These are phyloP conservation scores for Aspergillus piperis DNA, from an alignment of 2,329 filamentous ascomycete species.

Conservation along the genomic window DNA sequence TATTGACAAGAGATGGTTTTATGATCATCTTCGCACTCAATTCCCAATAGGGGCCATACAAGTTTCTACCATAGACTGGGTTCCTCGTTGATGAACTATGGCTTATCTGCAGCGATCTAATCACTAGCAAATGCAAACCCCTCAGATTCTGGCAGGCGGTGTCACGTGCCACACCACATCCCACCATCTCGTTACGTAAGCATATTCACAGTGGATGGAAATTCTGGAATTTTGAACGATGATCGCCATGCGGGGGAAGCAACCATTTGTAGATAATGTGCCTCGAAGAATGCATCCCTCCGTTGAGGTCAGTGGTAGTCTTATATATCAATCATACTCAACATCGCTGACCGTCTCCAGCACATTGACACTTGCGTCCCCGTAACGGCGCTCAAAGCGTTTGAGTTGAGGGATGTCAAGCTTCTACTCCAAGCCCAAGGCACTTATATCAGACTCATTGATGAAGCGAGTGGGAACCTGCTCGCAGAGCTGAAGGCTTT, in stretches of 20 bases:
- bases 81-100: too few species aligned
- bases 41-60: too few species aligned
- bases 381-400: slow-evolving; percentile 42
- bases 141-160: neutral
- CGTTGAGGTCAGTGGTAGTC: slow-evolving; percentile 32
- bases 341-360: slow-evolving; percentile 32
- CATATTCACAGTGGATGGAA: slow-evolving; percentile 17
- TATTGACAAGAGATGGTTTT: too few species aligned
- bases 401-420: slow-evolving; percentile 28
- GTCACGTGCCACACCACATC: slow-evolving; percentile 25
- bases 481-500: slow-evolving; percentile 35
- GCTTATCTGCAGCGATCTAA: too few species aligned
- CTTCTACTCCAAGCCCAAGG: slow-evolving; percentile 45
- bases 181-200: slow-evolving; percentile 22
- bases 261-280: slow-evolving; percentile 18
- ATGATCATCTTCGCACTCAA: too few species aligned
- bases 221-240: slow-evolving; percentile 20
- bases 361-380: slow-evolving; percentile 47
- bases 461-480: slow-evolving; percentile 33
- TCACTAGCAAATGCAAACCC: neutral
- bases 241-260: slow-evolving; percentile 19
- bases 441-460: slow-evolving; percentile 35
- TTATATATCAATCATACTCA: neutral
- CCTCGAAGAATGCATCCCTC: slow-evolving; percentile 29
- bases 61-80: too few species aligned